These are phyloP conservation scores for Astrocystis sublimbata DNA, from an alignment of 495 filamentous ascomycete species.

Conservation along the genomic window DNA sequence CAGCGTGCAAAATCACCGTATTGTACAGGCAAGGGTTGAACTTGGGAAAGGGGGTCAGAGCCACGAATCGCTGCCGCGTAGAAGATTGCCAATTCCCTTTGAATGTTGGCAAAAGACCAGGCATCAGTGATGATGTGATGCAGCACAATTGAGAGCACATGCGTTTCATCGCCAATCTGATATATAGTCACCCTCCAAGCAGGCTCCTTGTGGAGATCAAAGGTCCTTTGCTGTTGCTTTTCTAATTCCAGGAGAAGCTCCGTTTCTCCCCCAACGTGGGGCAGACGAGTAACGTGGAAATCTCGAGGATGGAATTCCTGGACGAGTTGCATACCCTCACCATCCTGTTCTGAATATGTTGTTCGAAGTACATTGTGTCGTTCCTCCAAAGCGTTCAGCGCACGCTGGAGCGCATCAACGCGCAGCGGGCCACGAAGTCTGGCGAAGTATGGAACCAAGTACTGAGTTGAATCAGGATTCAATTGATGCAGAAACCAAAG, in stretches of 20 bases:
- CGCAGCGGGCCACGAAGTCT: slow-evolving; percentile 7
- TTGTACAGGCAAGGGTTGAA: background rate
- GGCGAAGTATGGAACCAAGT: slow-evolving; percentile 12
- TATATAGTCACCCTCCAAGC: slow-evolving; percentile 14
- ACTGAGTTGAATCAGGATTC: slow-evolving; percentile 13
- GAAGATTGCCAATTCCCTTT: slow-evolving; percentile 5
- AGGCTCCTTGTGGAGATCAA: slow-evolving; percentile 8
- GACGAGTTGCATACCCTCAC: slow-evolving; percentile 2
- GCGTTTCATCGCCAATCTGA: slow-evolving; percentile 4
- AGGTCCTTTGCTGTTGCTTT: slow-evolving; percentile 1
- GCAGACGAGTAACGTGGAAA: background rate
- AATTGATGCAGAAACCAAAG: slow-evolving; percentile 13
- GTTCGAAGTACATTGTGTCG: slow-evolving; percentile 19
- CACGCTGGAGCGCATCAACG: slow-evolving; percentile 2
- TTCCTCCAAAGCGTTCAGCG: slow-evolving; percentile 13
- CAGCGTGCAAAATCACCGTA: slow-evolving; percentile 2
- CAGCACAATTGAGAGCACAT: slow-evolving; percentile 19
- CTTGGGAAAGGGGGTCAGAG: background rate
- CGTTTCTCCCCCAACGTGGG: background rate
- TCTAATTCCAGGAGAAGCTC: background rate
- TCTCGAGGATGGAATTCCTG: background rate
- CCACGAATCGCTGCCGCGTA: background rate
- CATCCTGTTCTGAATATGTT: slow-evolving; percentile 7
- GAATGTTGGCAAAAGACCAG: slow-evolving; percentile 15
- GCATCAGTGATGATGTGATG: slow-evolving; percentile 21